phyloP scores from a whole-genome alignment of 306 rosid species.

The Casuarina equisetifolia region DNA sequence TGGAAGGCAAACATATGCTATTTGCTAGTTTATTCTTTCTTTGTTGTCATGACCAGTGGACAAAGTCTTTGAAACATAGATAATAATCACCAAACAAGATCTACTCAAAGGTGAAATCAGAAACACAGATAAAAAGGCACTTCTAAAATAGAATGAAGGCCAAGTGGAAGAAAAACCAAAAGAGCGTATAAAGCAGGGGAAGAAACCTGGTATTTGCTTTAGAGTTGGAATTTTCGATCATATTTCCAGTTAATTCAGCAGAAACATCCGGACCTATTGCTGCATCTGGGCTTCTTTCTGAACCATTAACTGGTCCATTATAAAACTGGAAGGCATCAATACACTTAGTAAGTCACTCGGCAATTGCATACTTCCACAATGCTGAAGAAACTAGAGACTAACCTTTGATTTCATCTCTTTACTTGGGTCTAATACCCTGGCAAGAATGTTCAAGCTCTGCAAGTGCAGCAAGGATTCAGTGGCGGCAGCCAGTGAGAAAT shows the following conservation, averaged over 20 bases:
- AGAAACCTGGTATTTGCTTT: slow-evolving; percentile 48
- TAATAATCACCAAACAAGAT: background rate
- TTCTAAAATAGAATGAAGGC: background rate
- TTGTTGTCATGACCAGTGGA: background rate
- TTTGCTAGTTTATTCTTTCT: background rate
- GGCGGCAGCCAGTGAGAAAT: background rate
- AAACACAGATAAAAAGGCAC: background rate
- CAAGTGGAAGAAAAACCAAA: background rate
- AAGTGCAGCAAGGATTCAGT: slow-evolving; percentile 32
- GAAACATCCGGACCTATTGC: slow-evolving; percentile 30
- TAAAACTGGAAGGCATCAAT: slow-evolving; percentile 68
- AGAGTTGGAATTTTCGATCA: slow-evolving; percentile 23
- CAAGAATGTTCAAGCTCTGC: slow-evolving; percentile 68
- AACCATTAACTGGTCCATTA: slow-evolving; percentile 63
- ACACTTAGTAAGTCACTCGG: slow-evolving; percentile 38
- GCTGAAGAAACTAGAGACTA: slow-evolving; percentile 31
- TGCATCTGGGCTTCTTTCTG: slow-evolving; percentile 32
- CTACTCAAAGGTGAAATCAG: background rate
- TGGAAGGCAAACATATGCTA: background rate
- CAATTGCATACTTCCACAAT: slow-evolving; percentile 26
- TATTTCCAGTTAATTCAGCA: slow-evolving; percentile 23
- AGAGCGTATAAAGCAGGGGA: background rate
- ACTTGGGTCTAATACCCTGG: slow-evolving; percentile 70
- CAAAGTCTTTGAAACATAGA: background rate
- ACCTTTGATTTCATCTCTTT: slow-evolving; percentile 84